Evolutionary conservation across 2,329 filamentous ascomycete species (phyloP).

Genomic region (Pseudocercospora fuligena): DNA sequence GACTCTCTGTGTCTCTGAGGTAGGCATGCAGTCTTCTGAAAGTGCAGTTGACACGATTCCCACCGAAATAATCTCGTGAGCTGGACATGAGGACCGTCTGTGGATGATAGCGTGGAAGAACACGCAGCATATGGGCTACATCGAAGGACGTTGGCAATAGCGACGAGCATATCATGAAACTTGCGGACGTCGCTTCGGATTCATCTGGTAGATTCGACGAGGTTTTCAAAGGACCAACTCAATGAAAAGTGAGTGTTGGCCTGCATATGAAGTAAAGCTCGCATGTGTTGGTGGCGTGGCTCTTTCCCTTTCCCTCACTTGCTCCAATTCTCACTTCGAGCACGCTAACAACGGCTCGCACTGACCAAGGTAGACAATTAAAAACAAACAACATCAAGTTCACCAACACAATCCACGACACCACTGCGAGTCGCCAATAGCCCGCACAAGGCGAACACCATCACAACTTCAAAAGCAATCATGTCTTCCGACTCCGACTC

Average conservation of each 20-base stretch:
- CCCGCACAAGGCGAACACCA: neutral
- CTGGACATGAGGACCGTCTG: too few species aligned
- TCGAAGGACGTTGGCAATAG: too few species aligned
- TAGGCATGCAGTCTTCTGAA: neutral
- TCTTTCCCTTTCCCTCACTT: slow-evolving; percentile 1
- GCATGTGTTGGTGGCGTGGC: neutral
- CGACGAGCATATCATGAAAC: too few species aligned
- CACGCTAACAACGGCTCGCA: neutral
- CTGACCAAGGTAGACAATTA: neutral
- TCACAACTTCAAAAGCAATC: neutral
- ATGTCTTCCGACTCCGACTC: neutral
- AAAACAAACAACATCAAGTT: neutral
- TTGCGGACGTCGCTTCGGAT: too few species aligned
- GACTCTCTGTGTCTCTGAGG: neutral
- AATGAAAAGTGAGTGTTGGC: neutral
- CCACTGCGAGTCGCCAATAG: neutral
- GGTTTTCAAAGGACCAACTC: neutral
- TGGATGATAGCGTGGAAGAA: too few species aligned
- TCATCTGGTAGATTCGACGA: neutral
- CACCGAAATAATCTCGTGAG: too few species aligned
- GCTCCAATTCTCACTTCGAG: neutral
- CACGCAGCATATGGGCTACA: too few species aligned
- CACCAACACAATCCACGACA: neutral
- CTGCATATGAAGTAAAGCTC: neutral
- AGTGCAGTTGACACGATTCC: neutral